Conservation (phyloP, 2,329 filamentous ascomycete species). For the Colletotrichum nymphaeae region DNA sequence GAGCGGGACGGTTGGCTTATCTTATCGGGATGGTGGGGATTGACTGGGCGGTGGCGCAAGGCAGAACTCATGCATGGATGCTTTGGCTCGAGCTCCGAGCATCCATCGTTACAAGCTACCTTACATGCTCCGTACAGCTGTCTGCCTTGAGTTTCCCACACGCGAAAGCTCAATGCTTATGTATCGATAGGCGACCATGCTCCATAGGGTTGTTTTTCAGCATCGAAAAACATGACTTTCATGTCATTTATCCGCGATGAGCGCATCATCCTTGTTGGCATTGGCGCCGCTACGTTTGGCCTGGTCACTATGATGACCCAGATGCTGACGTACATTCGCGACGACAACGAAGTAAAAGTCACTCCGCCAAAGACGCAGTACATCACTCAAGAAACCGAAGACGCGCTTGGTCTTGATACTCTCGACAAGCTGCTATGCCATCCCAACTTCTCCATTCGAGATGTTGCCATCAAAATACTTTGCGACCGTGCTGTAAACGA, state of each 20-base stretch:
- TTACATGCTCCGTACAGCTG: background rate
- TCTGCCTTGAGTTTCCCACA: background rate
- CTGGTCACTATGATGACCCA: constrained; percentile 68
- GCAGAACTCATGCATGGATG: constrained; percentile 33
- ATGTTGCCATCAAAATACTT: constrained; percentile 72
- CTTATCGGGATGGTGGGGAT: constrained; percentile 40
- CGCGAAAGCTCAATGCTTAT: background rate
- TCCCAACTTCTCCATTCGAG: constrained; percentile 78
- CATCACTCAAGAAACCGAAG: constrained; percentile 81
- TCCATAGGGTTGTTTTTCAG: background rate
- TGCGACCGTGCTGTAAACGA: constrained; percentile 71
- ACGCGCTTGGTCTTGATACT: constrained; percentile 74
- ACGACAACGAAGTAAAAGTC: constrained; percentile 74
- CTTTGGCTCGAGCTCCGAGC: background rate
- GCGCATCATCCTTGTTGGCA: constrained; percentile 62
- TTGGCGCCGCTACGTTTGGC: constrained; percentile 69
- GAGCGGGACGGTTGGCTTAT: constrained; percentile 38
- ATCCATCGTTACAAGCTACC: background rate
- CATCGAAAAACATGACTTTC: constrained; percentile 36
- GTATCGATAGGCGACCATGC: background rate
- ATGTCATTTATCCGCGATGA: constrained; percentile 59
- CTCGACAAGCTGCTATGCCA: constrained; percentile 75
- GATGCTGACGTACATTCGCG: constrained; percentile 69
- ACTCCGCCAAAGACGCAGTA: constrained; percentile 75
- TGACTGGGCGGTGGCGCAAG: constrained; percentile 36